These are phyloP conservation scores for Aethionema arabicum DNA, from an alignment of 345 rosid genomes.

Conservation along the genomic window DNA sequence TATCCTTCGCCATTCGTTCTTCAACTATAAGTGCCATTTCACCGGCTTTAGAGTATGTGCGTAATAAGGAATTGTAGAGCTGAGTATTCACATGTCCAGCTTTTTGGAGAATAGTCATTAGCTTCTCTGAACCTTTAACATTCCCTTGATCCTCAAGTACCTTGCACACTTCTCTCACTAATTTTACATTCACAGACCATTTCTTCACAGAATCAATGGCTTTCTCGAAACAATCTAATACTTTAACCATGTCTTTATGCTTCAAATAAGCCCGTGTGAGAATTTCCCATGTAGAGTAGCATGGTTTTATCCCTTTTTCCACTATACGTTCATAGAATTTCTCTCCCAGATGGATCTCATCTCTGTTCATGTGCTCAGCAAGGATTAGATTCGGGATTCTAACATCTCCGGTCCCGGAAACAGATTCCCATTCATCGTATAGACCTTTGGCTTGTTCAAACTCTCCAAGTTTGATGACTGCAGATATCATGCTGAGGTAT, in stretches of 20 bases:
- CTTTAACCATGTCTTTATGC: slow-evolving; percentile 49
- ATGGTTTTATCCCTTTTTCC: slow-evolving; percentile 54
- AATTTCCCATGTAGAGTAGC: slow-evolving; percentile 86
- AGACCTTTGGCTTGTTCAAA: slow-evolving; percentile 60
- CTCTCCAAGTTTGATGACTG: slow-evolving; percentile 67
- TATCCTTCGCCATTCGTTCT: slow-evolving; percentile 74
- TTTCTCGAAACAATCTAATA: slow-evolving; percentile 59
- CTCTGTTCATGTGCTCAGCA: slow-evolving; percentile 60
- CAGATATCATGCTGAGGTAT: slow-evolving; percentile 71
- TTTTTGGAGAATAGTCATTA: slow-evolving; percentile 54
- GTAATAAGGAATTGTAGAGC: slow-evolving; percentile 65
- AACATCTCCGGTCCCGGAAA: slow-evolving; percentile 55
- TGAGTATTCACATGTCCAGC: slow-evolving; percentile 64
- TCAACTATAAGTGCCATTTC: slow-evolving; percentile 72
- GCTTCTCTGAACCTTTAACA: slow-evolving; percentile 64
- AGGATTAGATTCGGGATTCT: slow-evolving; percentile 71
- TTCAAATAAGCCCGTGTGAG: slow-evolving; percentile 68
- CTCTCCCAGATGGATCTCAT: slow-evolving; percentile 55
- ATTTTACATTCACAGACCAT: slow-evolving; percentile 60
- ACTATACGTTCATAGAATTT: slow-evolving; percentile 47
- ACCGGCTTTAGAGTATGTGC: slow-evolving; percentile 75
- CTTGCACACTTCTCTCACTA: slow-evolving; percentile 48
- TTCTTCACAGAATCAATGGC: slow-evolving; percentile 63
- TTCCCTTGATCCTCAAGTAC: slow-evolving; percentile 59
- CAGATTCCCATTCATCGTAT: slow-evolving; percentile 77